Conservation (phyloP, 306 rosid species). For the Oemleria cerasiformis region DNA sequence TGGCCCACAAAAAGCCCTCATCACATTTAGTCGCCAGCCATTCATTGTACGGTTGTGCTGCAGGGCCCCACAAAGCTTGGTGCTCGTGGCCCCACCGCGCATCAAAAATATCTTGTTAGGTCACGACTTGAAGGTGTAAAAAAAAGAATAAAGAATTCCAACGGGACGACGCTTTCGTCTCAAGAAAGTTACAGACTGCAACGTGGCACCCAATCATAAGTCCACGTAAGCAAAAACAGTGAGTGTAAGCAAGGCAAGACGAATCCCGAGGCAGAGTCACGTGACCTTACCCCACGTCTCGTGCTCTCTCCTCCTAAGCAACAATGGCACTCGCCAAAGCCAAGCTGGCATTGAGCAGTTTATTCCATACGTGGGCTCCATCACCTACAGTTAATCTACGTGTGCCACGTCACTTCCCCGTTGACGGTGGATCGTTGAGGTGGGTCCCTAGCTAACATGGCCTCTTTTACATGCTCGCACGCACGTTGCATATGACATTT, state of each 20-base stretch:
- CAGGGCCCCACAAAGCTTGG: background rate
- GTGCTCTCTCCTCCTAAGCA: constrained; percentile 15
- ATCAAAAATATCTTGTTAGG: constrained; percentile 4
- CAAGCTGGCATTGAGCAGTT: constrained; percentile 32
- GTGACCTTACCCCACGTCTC: constrained; percentile 45
- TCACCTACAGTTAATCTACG: constrained; percentile 13
- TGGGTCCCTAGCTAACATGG: constrained; percentile 46
- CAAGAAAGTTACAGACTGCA: constrained; percentile 16
- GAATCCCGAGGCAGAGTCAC: constrained; percentile 44
- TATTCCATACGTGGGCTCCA: constrained; percentile 44
- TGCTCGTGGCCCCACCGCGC: constrained; percentile 30
- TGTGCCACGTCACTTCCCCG: constrained; percentile 45
- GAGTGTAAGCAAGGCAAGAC: constrained; percentile 4
- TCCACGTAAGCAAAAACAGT: background rate
- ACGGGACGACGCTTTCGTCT: background rate
- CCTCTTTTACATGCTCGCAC: constrained; percentile 21
- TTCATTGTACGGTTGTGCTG: constrained; percentile 27
- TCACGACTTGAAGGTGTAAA: background rate
- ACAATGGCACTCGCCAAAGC: background rate
- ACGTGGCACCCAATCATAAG: constrained; percentile 31
- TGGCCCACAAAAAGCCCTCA: constrained; percentile 33
- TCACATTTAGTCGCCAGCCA: constrained; percentile 30
- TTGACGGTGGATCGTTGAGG: constrained; percentile 37
- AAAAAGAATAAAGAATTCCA: background rate
- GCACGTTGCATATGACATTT: constrained; percentile 23